Evolutionary conservation across 2,329 filamentous ascomycete species (phyloP).

Genomic region (Xylaria sp.): DNA sequence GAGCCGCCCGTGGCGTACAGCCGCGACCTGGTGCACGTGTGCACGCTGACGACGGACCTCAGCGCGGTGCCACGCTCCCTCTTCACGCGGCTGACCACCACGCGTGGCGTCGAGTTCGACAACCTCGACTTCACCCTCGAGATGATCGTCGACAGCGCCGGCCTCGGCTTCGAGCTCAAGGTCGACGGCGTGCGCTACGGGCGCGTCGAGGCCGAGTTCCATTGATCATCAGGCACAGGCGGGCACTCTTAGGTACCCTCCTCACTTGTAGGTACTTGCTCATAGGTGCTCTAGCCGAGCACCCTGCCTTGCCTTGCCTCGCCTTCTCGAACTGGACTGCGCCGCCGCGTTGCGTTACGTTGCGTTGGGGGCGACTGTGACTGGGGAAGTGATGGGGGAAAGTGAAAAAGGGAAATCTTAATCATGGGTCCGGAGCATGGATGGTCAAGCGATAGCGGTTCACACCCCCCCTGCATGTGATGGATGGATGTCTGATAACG

Average conservation of each 20-base stretch:
- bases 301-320: not conserved
- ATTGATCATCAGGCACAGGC: conserved; percentile 56
- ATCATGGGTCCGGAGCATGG: not conserved
- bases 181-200: conserved; percentile 83
- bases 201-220: conserved; percentile 81
- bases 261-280: too few species aligned
- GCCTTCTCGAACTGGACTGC: not conserved
- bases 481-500: not conserved
- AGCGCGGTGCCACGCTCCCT: conserved; percentile 78
- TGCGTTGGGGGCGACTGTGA: too few species aligned
- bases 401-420: not conserved
- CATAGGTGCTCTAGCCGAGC: not conserved
- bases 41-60: conserved; percentile 83
- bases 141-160: conserved; percentile 84
- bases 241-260: too few species aligned
- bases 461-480: conserved; percentile 1
- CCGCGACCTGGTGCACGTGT: conserved; percentile 75
- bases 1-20: conserved; percentile 70
- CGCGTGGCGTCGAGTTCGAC: conserved; percentile 82
- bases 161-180: conserved; percentile 80
- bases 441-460: conserved; percentile 5
- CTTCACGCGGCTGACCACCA: conserved; percentile 81
- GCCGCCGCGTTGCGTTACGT: too few species aligned
- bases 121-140: conserved; percentile 85
- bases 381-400: not conserved